Evolutionary conservation across 345 rosid species (phyloP).

Genomic region (Acer yangbiense): DNA sequence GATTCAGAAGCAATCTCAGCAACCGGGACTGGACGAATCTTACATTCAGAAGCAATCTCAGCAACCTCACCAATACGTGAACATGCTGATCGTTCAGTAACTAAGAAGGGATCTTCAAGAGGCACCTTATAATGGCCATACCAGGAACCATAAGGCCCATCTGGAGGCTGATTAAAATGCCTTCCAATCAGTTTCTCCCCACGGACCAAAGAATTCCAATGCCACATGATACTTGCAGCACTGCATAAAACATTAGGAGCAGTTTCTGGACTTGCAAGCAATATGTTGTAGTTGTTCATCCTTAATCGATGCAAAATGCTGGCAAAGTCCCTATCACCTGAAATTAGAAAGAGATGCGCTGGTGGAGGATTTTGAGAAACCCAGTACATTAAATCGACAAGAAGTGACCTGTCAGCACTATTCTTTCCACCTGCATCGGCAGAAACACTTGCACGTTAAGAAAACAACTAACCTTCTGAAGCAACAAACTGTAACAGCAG

Average conservation of each 20-base stretch:
- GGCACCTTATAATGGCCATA: constrained; percentile 74
- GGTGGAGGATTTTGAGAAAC: constrained; percentile 91
- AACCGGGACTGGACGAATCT: not conserved
- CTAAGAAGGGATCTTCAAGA: constrained; percentile 71
- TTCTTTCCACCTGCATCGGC: constrained; percentile 67
- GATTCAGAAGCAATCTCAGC: constrained; percentile 34
- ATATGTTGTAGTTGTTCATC: constrained; percentile 86
- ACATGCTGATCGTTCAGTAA: constrained; percentile 31
- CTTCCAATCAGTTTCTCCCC: constrained; percentile 53
- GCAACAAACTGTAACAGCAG: not conserved
- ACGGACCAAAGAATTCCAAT: constrained; percentile 62
- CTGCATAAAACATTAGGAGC: constrained; percentile 65
- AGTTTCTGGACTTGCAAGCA: constrained; percentile 60
- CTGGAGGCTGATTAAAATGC: constrained; percentile 87
- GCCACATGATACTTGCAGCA: constrained; percentile 95
- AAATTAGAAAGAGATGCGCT: constrained; percentile 80
- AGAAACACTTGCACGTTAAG: constrained; percentile 13
- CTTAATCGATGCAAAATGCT: constrained; percentile 65
- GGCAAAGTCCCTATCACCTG: constrained; percentile 77
- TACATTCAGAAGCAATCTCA: constrained; percentile 35
- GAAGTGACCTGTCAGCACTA: constrained; percentile 78
- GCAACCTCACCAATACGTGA: constrained; percentile 28
- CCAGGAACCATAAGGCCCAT: constrained; percentile 92
- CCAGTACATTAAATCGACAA: constrained; percentile 78
- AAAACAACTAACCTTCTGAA: constrained; percentile 3